Conservation (phyloP, 1,284 basidiomycete genomes). For the Neonothopanus nambi region DNA sequence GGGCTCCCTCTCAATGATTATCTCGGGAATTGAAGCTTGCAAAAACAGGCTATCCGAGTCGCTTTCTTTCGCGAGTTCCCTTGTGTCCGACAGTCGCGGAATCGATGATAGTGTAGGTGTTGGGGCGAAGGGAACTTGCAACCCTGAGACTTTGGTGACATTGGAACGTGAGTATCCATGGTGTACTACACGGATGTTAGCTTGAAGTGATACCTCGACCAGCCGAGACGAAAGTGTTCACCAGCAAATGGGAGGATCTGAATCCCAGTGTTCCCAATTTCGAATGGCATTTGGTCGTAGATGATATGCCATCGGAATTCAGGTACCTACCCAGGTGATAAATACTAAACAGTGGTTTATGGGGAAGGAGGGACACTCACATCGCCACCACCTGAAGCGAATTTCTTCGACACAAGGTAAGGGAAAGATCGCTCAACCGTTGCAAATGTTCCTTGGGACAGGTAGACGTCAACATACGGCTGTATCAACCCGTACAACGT, state of each 20-base stretch:
- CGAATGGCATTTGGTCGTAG: conserved; percentile 60
- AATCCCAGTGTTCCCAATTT: conserved; percentile 64
- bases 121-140: conserved; percentile 50
- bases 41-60: conserved; percentile 12
- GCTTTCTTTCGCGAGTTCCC: no score
- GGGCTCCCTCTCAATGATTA: no score
- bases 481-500: conserved; percentile 70
- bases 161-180: not conserved
- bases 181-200: no score
- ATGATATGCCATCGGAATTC: conserved; percentile 82
- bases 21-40: conserved; percentile 15
- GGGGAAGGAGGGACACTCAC: conserved; percentile 36
- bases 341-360: not conserved
- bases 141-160: conserved; percentile 60
- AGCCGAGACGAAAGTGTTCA: conserved; percentile 27
- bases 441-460: conserved; percentile 61
- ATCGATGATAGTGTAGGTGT: conserved; percentile 37
- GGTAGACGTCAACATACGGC: conserved; percentile 70
- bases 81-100: conserved; percentile 18
- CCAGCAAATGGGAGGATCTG: conserved; percentile 67
- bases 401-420: conserved; percentile 76
- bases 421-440: conserved; percentile 73
- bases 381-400: conserved; percentile 78
- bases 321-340: conserved; percentile 74
- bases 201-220: not conserved